These are phyloP conservation scores for Tuber magnatum DNA, from an alignment of 495 filamentous ascomycete species.

Conservation along the genomic window DNA sequence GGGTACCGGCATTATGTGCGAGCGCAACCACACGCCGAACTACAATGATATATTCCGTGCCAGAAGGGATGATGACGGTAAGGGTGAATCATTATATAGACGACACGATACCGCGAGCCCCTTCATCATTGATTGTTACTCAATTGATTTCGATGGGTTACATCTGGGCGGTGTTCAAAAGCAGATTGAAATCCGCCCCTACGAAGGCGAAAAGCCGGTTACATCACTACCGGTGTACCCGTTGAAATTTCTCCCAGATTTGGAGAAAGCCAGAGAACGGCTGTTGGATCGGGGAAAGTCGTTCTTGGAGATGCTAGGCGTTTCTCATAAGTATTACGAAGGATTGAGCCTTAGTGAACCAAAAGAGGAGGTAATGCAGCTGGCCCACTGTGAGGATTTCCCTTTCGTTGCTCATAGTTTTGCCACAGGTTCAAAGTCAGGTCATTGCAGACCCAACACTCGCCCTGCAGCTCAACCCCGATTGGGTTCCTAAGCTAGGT, in stretches of 20 bases:
- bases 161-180: background rate
- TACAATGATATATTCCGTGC: conserved; percentile 2
- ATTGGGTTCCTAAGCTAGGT: background rate
- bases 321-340: conserved; percentile 7
- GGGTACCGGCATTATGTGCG: background rate
- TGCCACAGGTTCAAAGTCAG: conserved; percentile 5
- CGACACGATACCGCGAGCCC: conserved; percentile 1
- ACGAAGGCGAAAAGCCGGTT: background rate
- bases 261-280: background rate
- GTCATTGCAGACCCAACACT: conserved; percentile 8
- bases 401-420: background rate
- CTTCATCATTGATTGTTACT: background rate
- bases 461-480: conserved; percentile 9
- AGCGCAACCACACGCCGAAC: background rate
- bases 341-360: conserved; percentile 6
- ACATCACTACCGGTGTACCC: background rate
- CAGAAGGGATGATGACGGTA: background rate
- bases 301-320: background rate
- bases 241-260: background rate
- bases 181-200: background rate
- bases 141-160: background rate
- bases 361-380: conserved; percentile 6
- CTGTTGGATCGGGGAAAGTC: background rate
- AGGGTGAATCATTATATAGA: background rate
- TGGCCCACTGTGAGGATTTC: background rate